Base-by-base conservation (phyloP, 1,284 basidiomycete species). In the Takashimella koratensis region DNA sequence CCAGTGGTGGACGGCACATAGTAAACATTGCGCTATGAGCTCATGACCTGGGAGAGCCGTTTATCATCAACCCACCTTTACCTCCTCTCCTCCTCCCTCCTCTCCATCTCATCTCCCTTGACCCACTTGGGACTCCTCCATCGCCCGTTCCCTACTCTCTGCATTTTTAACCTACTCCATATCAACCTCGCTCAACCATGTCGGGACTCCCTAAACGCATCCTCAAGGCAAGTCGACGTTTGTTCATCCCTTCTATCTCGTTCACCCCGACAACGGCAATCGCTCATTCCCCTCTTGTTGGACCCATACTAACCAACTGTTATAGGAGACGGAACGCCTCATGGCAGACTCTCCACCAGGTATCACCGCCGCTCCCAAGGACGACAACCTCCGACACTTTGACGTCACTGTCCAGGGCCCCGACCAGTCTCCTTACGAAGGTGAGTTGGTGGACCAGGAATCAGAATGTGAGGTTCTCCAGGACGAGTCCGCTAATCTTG, bases 381-480 rank as follows among this genome's bases (percentile, higher is more conserved):
- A 98, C 13, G 95, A 99, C 73, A 98, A 99, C 78, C 79, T 99
- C 56, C 83, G 95, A 50, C 98, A 98, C 80, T 99, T 99, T 79
- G 93, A 99, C 79, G 95, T 99, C 43, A 88, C 90, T 48, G 95
- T 99, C 66, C 83, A 90, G 63, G 95, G 95, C 25, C 95, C 95
- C 2, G 87, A 87, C 60, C 90, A 89, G 39, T 94, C 90, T 68
- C 93, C 96, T 0, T 99, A 98, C 74, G 85, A 92, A 76, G 85
- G 93, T 94, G 72, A 70, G 89, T 80, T n/a, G 40, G 13, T 42
- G 23, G 52, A 36, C 39, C 24, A 23, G 52, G 43, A 42, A 47
- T 5, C 13, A 22, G 20, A 19, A 10, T 25, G 20, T 46, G 13
- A 21, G 13, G 24, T 40, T 40, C 45, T 46, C 20, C n/a, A n/a